These are phyloP conservation scores for Juglanconis oblonga DNA, from an alignment of 2,329 filamentous ascomycete genomes.

Conservation along the genomic window DNA sequence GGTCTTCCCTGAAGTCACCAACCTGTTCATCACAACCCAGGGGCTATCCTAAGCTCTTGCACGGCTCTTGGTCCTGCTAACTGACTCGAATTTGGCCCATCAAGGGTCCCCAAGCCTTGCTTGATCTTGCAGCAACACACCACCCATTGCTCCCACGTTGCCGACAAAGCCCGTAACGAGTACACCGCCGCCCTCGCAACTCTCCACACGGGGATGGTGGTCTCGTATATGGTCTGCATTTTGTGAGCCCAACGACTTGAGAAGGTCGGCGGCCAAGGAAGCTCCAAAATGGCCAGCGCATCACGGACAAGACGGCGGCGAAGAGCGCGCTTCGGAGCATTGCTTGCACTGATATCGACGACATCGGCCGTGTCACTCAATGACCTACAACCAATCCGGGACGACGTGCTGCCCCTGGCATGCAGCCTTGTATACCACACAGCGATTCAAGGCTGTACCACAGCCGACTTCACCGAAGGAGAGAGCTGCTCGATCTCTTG, in stretches of 20 bases:
- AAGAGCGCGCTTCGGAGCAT: constrained; percentile 7
- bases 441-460: constrained; percentile 35
- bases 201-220: neutral
- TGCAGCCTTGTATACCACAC: constrained; percentile 42
- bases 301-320: constrained; percentile 10
- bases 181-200: too few relatives aligned
- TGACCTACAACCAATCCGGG: constrained; percentile 39
- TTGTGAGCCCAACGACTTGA: neutral
- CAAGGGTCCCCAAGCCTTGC: neutral
- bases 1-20: neutral
- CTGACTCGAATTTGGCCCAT: neutral
- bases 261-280: neutral
- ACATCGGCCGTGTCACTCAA: constrained; percentile 33
- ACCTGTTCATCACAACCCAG: neutral
- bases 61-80: neutral
- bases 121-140: neutral
- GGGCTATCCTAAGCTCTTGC: neutral
- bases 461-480: constrained; percentile 33
- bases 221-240: neutral
- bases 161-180: neutral
- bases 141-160: neutral
- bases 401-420: constrained; percentile 31
- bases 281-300: constrained; percentile 4
- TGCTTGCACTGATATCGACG: constrained; percentile 23
- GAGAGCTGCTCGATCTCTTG: constrained; percentile 37